Percentiles rank a stretch among this genome's conserved stretches.
These are phyloP conservation scores for Penicillium sclerotiorum DNA, from an alignment of 2,329 filamentous ascomycete species.

Conservation along the genomic window DNA sequence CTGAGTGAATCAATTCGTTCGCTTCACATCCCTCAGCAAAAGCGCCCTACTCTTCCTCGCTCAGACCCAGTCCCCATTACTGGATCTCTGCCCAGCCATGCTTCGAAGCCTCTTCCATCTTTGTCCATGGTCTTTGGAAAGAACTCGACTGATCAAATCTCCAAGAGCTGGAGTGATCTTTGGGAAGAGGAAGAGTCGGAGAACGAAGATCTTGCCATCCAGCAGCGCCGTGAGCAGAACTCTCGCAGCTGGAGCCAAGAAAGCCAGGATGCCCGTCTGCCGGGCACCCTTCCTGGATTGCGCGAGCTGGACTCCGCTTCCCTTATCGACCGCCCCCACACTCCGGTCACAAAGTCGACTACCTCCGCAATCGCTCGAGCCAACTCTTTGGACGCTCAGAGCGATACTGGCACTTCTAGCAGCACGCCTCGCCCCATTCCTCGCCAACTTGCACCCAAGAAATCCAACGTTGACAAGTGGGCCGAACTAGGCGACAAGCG, in stretches of 20 bases:
- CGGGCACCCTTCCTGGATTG: constrained; percentile 55
- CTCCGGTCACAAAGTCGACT: constrained; percentile 30
- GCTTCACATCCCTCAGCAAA: constrained; percentile 54
- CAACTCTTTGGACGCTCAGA: constrained; percentile 64
- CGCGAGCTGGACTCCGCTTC: constrained; percentile 59
- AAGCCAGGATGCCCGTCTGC: constrained; percentile 57
- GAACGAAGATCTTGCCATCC: constrained; percentile 62
- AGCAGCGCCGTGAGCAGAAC: constrained; percentile 65
- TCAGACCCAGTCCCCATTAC: constrained; percentile 72
- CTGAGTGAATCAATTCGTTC: constrained; percentile 81
- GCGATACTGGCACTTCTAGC: constrained; percentile 51
- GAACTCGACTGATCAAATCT: constrained; percentile 71
- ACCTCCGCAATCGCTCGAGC: constrained; percentile 21
- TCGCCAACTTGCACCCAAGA: constrained; percentile 63
- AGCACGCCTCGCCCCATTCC: constrained; percentile 45
- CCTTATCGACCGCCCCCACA: constrained; percentile 50
- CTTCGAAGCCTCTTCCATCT: constrained; percentile 63
- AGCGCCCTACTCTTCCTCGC: constrained; percentile 51
- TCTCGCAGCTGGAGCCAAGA: constrained; percentile 79
- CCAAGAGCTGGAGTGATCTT: constrained; percentile 99
- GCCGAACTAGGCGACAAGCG: constrained; percentile 76
- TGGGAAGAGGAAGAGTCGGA: constrained; percentile 87
- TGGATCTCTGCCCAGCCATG: constrained; percentile 71
- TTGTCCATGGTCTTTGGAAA: constrained; percentile 80
- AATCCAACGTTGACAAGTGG: constrained; percentile 75